A percentile compares a stretch with the other conserved stretches of the same genome.
Evolutionary conservation across 768 basidiomycete genomes (phyloP).

Genomic region (Piloderma croceum): DNA sequence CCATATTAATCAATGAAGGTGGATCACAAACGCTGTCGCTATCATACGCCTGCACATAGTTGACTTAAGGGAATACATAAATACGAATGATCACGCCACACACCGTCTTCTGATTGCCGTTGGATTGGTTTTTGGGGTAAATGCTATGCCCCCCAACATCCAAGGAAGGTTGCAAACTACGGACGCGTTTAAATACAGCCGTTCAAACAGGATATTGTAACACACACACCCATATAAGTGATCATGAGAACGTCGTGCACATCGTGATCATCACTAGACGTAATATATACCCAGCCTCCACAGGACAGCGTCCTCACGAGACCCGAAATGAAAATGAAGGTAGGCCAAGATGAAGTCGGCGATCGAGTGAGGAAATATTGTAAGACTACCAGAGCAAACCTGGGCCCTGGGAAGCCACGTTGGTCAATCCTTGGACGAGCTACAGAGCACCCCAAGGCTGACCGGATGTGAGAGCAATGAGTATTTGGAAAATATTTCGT

Average conservation of each 20-base stretch:
- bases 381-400: conserved; percentile 59
- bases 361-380: conserved; percentile 56
- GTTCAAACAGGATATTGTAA: too few relatives aligned
- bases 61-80: not conserved
- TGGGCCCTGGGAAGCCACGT: conserved; percentile 51
- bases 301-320: conserved; percentile 72
- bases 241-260: conserved; percentile 87
- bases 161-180: conserved; percentile 81
- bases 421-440: too few relatives aligned
- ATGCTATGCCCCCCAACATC: conserved; percentile 70
- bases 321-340: conserved; percentile 54
- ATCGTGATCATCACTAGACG: conserved; percentile 78
- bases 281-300: conserved; percentile 91
- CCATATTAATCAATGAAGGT: not conserved
- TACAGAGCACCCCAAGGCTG: too few relatives aligned
- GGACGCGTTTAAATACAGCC: too few relatives aligned
- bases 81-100: too few relatives aligned
- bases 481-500: conserved; percentile 75
- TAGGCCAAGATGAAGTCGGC: conserved; percentile 37
- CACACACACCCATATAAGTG: conserved; percentile 75
- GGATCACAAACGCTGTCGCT: conserved; percentile 41
- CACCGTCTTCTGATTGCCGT: conserved; percentile 51
- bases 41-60: conserved; percentile 41
- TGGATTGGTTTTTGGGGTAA: conserved; percentile 40
- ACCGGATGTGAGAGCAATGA: conserved; percentile 83